Evolutionary conservation across 1,284 basidiomycete genomes (phyloP).

Genomic region (Anthracocystis walkeri): DNA sequence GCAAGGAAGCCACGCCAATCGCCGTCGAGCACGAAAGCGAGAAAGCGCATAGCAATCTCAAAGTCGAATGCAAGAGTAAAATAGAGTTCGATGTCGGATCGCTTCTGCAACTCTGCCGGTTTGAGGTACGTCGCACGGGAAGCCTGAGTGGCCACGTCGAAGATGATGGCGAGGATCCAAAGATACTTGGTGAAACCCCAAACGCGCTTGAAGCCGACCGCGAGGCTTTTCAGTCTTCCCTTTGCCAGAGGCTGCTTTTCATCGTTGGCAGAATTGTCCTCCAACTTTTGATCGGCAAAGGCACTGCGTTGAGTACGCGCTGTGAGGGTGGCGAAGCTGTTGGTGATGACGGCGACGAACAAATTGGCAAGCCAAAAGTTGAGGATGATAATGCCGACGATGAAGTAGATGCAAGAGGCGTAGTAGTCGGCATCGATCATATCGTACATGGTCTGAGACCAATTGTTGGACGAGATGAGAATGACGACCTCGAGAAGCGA

Average conservation of each 20-base stretch:
- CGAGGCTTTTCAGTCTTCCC: slow-evolving; percentile 47
- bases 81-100: slow-evolving; percentile 78
- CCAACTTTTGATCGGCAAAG: slow-evolving; percentile 76
- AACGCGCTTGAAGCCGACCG: slow-evolving; percentile 60
- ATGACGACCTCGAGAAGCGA: slow-evolving; percentile 87
- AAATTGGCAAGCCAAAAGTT: slow-evolving; percentile 80
- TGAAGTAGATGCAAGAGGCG: slow-evolving; percentile 87
- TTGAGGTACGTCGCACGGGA: slow-evolving; percentile 74
- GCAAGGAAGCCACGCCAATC: slow-evolving; percentile 84
- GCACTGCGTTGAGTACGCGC: slow-evolving; percentile 90
- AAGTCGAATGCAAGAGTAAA: slow-evolving; percentile 88
- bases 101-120: slow-evolving; percentile 22
- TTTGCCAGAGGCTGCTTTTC: slow-evolving; percentile 20
- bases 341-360: slow-evolving; percentile 95
- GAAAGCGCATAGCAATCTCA: slow-evolving; percentile 84
- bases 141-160: slow-evolving; percentile 80
- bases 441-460: slow-evolving; percentile 81
- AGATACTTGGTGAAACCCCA: slow-evolving; percentile 66
- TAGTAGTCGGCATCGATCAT: slow-evolving; percentile 94
- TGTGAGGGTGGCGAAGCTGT: slow-evolving; percentile 90
- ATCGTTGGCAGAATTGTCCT: slow-evolving; percentile 16
- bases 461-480: slow-evolving; percentile 77
- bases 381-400: slow-evolving; percentile 74
- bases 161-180: slow-evolving; percentile 75
- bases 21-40: slow-evolving; percentile 76